Base-by-base conservation (phyloP, 2,329 filamentous ascomycete species). In the Penicillium sumatraense region DNA sequence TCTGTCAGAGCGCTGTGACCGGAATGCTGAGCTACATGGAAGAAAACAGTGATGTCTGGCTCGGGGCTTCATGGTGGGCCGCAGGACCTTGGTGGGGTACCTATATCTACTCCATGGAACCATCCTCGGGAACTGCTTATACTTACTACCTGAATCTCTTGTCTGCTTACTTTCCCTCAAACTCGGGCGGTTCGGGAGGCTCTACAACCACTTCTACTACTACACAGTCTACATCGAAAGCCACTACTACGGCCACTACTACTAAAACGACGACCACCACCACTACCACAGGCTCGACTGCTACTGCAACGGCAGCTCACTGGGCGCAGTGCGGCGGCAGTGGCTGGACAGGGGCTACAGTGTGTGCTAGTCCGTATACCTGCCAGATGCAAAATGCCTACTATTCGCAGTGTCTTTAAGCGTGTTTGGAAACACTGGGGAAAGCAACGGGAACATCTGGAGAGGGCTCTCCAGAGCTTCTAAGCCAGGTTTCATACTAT, bases 61-160 rank as follows among this genome's bases (percentile, higher is more conserved):
- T 75, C 23, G 83, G 83, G 10, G 82, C 79, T 56, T 63, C 83
- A 26, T 85, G 82, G 81, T 86, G 83, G 83, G 73, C 77, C 23
- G 82, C 78, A 27, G 84, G 84, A 0, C 83, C 83, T n/a, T 85
- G 83, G 83, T 86, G 84, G 84, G 78, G 69, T 8, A 61, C 58
- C 38, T 73, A 73, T 60, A 71, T 68, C 59, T 72, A 69, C 57
- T 62, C 53, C 51, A 57, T 73, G 31, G 70, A 73, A 61, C 71
- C 71, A 3, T 31, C 53, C 5, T 38, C 27, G 24, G 71, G 72
- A 33, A 49, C 54, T 38, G 69, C 70, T 13, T 67, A 69, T 50
- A 58, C 61, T 3, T 64, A 60, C 45, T 69, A 68, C 56, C 59
- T 70, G 8, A 61, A 68, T 24, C 67, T 68, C 50, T 52, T 71